Percentiles rank a stretch among this genome's conserved stretches.
Evolutionary conservation across 164 flowering plant genomes (phyloP).

Genomic region (Pachysandra terminalis): DNA sequence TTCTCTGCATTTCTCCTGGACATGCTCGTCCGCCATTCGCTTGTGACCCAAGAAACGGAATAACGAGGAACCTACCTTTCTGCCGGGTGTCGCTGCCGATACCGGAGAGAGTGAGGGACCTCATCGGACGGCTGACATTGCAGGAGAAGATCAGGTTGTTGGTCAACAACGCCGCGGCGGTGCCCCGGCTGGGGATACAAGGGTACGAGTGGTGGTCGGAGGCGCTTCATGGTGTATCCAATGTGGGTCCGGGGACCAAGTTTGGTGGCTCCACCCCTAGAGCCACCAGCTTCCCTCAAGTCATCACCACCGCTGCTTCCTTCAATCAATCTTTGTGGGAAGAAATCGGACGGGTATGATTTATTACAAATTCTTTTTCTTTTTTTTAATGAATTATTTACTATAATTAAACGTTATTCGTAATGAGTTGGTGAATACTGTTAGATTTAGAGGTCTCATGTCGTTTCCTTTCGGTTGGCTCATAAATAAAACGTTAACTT

Average conservation of each 20-base stretch:
- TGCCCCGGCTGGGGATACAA: constrained; percentile 74
- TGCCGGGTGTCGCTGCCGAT: constrained; percentile 36
- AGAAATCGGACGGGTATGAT: constrained; percentile 68
- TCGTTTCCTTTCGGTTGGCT: too few species aligned
- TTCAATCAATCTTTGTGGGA: constrained; percentile 85
- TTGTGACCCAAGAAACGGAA: constrained; percentile 43
- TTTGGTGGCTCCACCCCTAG: constrained; percentile 63
- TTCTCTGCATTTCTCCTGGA: constrained; percentile 4
- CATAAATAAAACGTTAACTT: too few species aligned
- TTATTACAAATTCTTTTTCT: background rate
- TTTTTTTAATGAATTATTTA: too few species aligned
- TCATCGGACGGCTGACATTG: constrained; percentile 64
- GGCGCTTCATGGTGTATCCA: constrained; percentile 90
- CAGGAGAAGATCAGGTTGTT: constrained; percentile 66
- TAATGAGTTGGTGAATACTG: too few species aligned
- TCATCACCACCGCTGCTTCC: constrained; percentile 81
- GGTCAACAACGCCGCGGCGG: constrained; percentile 64
- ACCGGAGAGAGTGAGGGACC: constrained; percentile 52
- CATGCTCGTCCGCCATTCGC: constrained; percentile 50
- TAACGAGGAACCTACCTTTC: constrained; percentile 42
- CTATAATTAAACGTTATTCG: too few species aligned
- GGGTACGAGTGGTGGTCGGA: constrained; percentile 99
- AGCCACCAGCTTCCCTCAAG: constrained; percentile 94
- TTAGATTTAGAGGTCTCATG: too few species aligned
- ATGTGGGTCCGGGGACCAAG: constrained; percentile 75